A percentile compares a stretch with the other conserved stretches of the same genome.
Conservation (phyloP, 208 protist genomes). For the Trypanosoma cruzi region DNA sequence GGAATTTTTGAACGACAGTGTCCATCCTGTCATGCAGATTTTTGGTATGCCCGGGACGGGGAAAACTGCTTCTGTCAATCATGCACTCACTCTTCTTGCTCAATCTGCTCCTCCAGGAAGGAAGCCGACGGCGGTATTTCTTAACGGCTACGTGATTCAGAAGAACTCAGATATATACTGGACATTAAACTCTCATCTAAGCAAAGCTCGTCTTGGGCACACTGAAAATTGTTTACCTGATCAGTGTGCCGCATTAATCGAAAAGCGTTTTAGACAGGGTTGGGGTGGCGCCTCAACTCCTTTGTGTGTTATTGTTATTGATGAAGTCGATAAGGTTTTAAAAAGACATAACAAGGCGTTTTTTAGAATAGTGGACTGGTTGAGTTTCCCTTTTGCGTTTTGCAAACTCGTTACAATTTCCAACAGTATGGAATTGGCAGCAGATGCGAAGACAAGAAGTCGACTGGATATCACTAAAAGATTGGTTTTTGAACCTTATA, state of each 20-base stretch:
- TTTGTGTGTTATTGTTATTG: slow-evolving; percentile 88
- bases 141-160: slow-evolving; percentile 91
- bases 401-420: slow-evolving; percentile 91
- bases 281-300: slow-evolving; percentile 41
- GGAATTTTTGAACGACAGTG: slow-evolving; percentile 65
- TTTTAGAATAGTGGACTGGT: slow-evolving; percentile 89
- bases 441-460: slow-evolving; percentile 86
- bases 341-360: slow-evolving; percentile 82
- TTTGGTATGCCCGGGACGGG: slow-evolving; percentile 93
- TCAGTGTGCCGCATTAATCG: slow-evolving; percentile 73
- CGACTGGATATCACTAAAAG: slow-evolving; percentile 80
- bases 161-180: slow-evolving; percentile 89
- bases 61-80: slow-evolving; percentile 85
- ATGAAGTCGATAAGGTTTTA: slow-evolving; percentile 88
- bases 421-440: slow-evolving; percentile 86
- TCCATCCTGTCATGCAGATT: slow-evolving; percentile 84
- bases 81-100: slow-evolving; percentile 61
- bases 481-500: slow-evolving; percentile 86
- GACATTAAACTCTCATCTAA: slow-evolving; percentile 80
- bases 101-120: slow-evolving; percentile 14
- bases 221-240: slow-evolving; percentile 54
- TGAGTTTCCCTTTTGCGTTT: slow-evolving; percentile 72
- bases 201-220: slow-evolving; percentile 51
- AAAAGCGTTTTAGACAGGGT: slow-evolving; percentile 77
- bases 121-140: slow-evolving; percentile 81